Evolutionary conservation across 345 rosid genomes (phyloP).

Genomic region (Salix purpurea): DNA sequence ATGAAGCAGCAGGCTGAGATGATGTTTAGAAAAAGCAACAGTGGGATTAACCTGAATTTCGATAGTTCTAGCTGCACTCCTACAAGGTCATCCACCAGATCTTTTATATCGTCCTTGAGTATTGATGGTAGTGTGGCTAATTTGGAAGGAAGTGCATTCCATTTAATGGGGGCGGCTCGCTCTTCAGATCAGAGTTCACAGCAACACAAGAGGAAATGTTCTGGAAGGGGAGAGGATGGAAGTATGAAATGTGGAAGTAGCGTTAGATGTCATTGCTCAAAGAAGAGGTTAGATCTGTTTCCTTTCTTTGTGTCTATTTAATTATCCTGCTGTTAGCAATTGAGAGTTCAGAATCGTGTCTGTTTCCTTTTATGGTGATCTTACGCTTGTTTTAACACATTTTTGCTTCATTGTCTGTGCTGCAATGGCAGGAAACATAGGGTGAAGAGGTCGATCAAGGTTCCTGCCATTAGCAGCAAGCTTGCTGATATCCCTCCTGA

Average conservation of each 20-base stretch:
- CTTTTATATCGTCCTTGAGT: constrained; percentile 74
- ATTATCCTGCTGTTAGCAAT: background rate
- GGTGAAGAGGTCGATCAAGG: constrained; percentile 71
- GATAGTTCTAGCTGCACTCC: constrained; percentile 78
- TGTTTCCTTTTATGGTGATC: background rate
- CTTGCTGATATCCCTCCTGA: constrained; percentile 84
- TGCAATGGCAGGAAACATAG: constrained; percentile 56
- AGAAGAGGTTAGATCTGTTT: constrained; percentile 52
- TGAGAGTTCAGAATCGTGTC: background rate
- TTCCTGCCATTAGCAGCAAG: constrained; percentile 77
- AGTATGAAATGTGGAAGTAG: constrained; percentile 62
- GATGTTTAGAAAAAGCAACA: constrained; percentile 57
- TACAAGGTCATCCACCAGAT: constrained; percentile 63
- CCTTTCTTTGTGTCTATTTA: background rate
- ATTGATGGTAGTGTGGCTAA: constrained; percentile 69
- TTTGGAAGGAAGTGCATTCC: constrained; percentile 50
- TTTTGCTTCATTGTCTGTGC: constrained; percentile 10
- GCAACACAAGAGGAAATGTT: constrained; percentile 60
- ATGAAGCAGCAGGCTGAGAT: constrained; percentile 72
- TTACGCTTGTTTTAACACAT: background rate
- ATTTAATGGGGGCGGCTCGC: constrained; percentile 52
- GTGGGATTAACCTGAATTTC: constrained; percentile 64
- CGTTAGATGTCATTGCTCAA: constrained; percentile 70
- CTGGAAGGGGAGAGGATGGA: constrained; percentile 62
- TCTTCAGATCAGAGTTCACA: constrained; percentile 64